Base-by-base conservation (phyloP, 2,329 filamentous ascomycete species). In the Neofusicoccum kwambonambiense region DNA sequence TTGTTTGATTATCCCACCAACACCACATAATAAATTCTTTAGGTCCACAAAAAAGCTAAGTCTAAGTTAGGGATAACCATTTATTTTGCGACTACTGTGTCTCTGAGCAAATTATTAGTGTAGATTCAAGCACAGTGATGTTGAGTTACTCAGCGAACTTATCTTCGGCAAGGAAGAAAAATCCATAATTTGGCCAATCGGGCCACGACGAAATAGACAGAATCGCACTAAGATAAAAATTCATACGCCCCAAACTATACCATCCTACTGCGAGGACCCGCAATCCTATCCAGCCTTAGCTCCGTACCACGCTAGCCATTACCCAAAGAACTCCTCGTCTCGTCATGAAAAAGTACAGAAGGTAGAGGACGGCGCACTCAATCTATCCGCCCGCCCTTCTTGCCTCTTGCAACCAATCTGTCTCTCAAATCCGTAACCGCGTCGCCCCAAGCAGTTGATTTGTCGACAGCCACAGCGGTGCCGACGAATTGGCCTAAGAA, bases 401-500 rank as follows among this genome's bases (percentile, higher is more conserved):
- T 70, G 4, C 82, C 81, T 37, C 76, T 79, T 63, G 77, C 78
- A 64, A 76, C 76, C 68, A 84, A 70, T 69, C 79, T 75, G 44
- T 69, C 74, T 66, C 73, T 77, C 68, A 84, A 72, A 68, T 82
- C 80, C 42, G 73, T 66, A 37, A 83, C 75, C 0, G 75, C 81
- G 52, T 76, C 74, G 4, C 76, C 79, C 79, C 81, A 83, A 0
- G 17, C 51, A 3, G 63, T 22, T 5, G 37, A 44, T 4, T 17
- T 37, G 12, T 27, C 54, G 3, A 77, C 74, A 15, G 71, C 70
- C 68, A 77, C 74, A 13, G 73, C 73, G 0, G 66, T 51, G 0
- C 75, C 77, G 19, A 89, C 78, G 74, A 84, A 82, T 41, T 83
- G 83, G 12, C 80, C 75, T 67, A 95, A 73, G 69, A 90, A 93